Evolutionary conservation across 208 protist genomes (phyloP).

Genomic region (Crithidia bombi): DNA sequence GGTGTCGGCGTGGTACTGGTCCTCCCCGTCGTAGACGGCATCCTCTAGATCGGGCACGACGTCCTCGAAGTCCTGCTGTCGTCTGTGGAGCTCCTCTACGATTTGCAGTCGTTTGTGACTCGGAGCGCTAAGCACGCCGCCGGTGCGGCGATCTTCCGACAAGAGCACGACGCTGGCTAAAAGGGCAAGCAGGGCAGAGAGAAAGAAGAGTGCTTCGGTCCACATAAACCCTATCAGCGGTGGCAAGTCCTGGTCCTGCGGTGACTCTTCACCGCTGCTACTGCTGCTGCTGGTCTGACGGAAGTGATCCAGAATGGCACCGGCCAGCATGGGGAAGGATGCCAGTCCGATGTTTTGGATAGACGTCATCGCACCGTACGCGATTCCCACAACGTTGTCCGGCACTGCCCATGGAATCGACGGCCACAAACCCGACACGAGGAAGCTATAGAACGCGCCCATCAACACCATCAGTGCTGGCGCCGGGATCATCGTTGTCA

Average conservation of each 20-base stretch:
- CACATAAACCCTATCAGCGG: constrained; percentile 63
- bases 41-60: constrained; percentile 29
- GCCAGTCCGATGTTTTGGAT: constrained; percentile 90
- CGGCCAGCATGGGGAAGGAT: constrained; percentile 69
- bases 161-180: constrained; percentile 58
- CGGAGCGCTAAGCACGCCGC: constrained; percentile 59
- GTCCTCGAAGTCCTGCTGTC: constrained; percentile 28
- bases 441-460: constrained; percentile 87
- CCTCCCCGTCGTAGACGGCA: constrained; percentile 20
- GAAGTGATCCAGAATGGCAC: constrained; percentile 69
- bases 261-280: neutral
- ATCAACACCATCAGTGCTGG: constrained; percentile 75
- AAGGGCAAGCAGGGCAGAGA: constrained; percentile 44
- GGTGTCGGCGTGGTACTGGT: neutral
- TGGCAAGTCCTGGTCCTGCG: constrained; percentile 38
- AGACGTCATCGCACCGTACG: constrained; percentile 93
- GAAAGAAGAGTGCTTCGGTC: constrained; percentile 66
- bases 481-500: constrained; percentile 72
- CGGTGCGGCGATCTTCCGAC: constrained; percentile 44
- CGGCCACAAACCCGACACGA: constrained; percentile 89
- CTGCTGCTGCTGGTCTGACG: constrained; percentile 12
- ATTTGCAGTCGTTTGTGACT: constrained; percentile 43
- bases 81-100: constrained; percentile 22
- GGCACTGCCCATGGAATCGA: constrained; percentile 78
- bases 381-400: constrained; percentile 72